Evolutionary conservation across 2,329 filamentous ascomycete genomes (phyloP), one percentile per base, ranked within the genome.

Genomic region (Xenosphaeropsis pyriputrescens): DNA sequence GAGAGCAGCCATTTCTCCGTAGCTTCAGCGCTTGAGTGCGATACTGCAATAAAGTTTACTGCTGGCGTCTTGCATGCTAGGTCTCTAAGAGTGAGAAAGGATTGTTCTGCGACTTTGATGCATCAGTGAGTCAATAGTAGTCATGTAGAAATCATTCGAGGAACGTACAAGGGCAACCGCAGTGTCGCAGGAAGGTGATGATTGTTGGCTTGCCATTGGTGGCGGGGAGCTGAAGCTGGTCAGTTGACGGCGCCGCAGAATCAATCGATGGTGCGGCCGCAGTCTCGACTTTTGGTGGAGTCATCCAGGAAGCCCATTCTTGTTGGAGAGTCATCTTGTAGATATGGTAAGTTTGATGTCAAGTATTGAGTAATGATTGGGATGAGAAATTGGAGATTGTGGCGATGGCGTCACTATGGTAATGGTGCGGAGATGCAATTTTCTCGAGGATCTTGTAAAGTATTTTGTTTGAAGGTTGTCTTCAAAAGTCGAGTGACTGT

Each of bases 111-210:
- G 54, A 80, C 75, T 22, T 22, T 37, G 15, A 34, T 38, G 18
- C 33, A 17, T 36, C 17, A 36, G 19, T 15, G 3, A n/a, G 18
- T 15, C 11, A 9, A 13, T n/a, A 37, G 8, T 35, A 16, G 29
- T 16, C 5, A n/a, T 6, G 30, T 9, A 17, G 26, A 12, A 29
- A 35, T 15, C 31, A 35, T 17, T 31, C 16, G 15, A 31, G 13
- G 17, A 8, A 56, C 67, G 52, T 67, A 80, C 79, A 83, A 9
- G 79, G 79, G 59, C 79, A 83, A 26, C 79, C 80, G 52, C 79
- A 85, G 53, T 85, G 79, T 26, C 80, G 65, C 5, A 85, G 63
- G 49, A 85, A 85, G 13, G 73, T 67, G 15, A 85, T 57, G 2
- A 85, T 52, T 0, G 68, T 71, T 1, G 74, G 72, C 47, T 70